phyloP scores from a whole-genome alignment of 257 asterid genomes.

The Linderniella brevidens region DNA sequence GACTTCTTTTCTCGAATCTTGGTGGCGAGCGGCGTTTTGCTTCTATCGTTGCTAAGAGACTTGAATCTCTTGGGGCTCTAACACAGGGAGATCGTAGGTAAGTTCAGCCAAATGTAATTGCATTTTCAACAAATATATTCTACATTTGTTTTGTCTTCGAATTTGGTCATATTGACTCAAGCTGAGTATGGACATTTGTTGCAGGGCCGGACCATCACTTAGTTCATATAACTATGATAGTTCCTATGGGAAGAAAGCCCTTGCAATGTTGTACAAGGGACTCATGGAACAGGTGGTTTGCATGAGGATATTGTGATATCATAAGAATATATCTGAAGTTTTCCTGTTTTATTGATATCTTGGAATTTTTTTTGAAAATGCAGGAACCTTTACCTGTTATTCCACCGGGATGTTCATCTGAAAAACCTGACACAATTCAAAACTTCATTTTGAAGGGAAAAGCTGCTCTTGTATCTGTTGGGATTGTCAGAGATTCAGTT shows the following conservation, averaged over 20 bases:
- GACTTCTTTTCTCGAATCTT: constrained; percentile 88
- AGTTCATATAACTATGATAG: constrained; percentile 95
- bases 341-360: constrained; percentile 5
- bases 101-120: constrained; percentile 6
- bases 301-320: constrained; percentile 10
- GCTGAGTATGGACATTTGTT: constrained; percentile 6
- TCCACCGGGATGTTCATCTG: constrained; percentile 82
- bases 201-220: constrained; percentile 96
- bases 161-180: too few species aligned
- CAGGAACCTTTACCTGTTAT: constrained; percentile 64
- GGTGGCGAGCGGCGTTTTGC: constrained; percentile 99
- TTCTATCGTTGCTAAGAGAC: constrained; percentile 91
- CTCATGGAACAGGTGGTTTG: constrained; percentile 65
- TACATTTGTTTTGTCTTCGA: constrained; percentile 4
- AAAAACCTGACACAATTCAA: constrained; percentile 44
- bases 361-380: constrained; percentile 8
- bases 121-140: constrained; percentile 4
- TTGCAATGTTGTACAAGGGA: constrained; percentile 62
- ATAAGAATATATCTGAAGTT: neutral
- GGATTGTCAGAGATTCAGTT: constrained; percentile 67
- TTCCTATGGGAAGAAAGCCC: constrained; percentile 77
- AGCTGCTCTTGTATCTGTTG: constrained; percentile 91
- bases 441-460: constrained; percentile 64
- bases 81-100: constrained; percentile 99
- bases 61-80: constrained; percentile 93